Evolutionary conservation across 352 stramenopile species (phyloP).

Genomic region (Phytophthora nicotianae): DNA sequence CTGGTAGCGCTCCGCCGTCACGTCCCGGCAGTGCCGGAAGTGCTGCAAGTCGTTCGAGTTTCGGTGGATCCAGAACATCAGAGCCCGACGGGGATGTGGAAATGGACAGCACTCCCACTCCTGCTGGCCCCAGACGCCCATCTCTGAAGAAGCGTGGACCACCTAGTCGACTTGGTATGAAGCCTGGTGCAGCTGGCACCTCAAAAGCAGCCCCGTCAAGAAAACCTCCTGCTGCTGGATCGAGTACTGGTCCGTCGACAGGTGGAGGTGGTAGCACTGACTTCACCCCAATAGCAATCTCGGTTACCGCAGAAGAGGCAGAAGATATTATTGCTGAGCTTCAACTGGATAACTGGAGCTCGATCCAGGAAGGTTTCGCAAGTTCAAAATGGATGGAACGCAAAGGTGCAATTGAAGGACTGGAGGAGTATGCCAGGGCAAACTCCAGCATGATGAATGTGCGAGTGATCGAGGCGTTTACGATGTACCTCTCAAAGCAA

Average conservation of each 20-base stretch:
- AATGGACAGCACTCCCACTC: conserved; percentile 26
- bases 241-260: conserved; percentile 12
- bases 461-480: conserved; percentile 75
- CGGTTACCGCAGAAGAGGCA: conserved; percentile 69
- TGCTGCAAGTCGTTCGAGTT: conserved; percentile 30
- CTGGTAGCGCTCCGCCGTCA: conserved; percentile 37
- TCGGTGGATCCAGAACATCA: conserved; percentile 15
- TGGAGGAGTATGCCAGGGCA: conserved; percentile 64
- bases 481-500: conserved; percentile 71
- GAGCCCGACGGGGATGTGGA: conserved; percentile 40
- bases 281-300: conserved; percentile 70
- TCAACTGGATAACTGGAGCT: conserved; percentile 61
- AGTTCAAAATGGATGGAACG: conserved; percentile 87
- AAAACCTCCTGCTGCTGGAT: conserved; percentile 28
- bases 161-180: conserved; percentile 56
- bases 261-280: conserved; percentile 44
- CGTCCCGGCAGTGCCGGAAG: conserved; percentile 38
- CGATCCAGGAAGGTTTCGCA: conserved; percentile 61
- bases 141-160: conserved; percentile 57
- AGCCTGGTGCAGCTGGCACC: conserved; percentile 33
- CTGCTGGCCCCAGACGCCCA: conserved; percentile 13
- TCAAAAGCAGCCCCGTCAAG: conserved; percentile 35
- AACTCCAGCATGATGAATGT: conserved; percentile 63
- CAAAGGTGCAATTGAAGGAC: conserved; percentile 72
- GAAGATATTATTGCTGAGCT: conserved; percentile 61